A percentile compares a stretch with the other conserved stretches of the same genome.
phyloP scores from a whole-genome alignment of 129 eudicot genomes.

The Artemisia argyi region DNA sequence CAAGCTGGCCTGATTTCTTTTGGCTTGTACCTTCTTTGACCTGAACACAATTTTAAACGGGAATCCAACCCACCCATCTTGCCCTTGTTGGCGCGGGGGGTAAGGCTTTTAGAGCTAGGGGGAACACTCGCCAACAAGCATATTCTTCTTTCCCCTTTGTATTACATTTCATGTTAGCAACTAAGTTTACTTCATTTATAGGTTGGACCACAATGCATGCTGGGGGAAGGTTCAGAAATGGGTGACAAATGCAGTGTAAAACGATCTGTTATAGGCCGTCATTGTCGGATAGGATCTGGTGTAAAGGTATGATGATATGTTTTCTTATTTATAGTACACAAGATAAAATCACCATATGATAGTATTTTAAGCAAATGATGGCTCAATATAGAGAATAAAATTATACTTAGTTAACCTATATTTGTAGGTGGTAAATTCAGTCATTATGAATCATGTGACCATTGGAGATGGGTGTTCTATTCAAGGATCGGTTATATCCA shows the following conservation, averaged over 20 bases:
- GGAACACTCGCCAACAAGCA: too few relatives aligned
- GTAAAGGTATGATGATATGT: slow-evolving; percentile 61
- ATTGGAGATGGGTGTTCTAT: slow-evolving; percentile 92
- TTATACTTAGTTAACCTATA: not conserved
- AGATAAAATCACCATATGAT: slow-evolving; percentile 7
- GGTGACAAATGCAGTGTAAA: slow-evolving; percentile 97
- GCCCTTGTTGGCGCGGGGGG: too few relatives aligned
- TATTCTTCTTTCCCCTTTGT: not conserved
- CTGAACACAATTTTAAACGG: not conserved
- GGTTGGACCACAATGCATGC: slow-evolving; percentile 98
- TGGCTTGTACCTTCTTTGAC: slow-evolving; percentile 8
- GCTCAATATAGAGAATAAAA: not conserved
- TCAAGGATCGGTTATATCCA: slow-evolving; percentile 83
- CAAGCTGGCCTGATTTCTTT: not conserved
- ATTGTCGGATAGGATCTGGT: slow-evolving; percentile 93
- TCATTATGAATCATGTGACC: slow-evolving; percentile 79
- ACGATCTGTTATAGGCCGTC: slow-evolving; percentile 91
- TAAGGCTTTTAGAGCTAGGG: too few relatives aligned
- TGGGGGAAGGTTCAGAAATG: slow-evolving; percentile 95
- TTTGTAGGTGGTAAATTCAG: slow-evolving; percentile 77
- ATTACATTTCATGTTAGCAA: not conserved
- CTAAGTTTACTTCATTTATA: slow-evolving; percentile 16
- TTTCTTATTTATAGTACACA: not conserved
- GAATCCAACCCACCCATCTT: too few relatives aligned
- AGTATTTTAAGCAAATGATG: not conserved